A percentile compares a stretch with the other conserved stretches of the same genome.
phyloP scores from a whole-genome alignment of 2,329 filamentous ascomycete species.

The Stachybotrys chartarum region DNA sequence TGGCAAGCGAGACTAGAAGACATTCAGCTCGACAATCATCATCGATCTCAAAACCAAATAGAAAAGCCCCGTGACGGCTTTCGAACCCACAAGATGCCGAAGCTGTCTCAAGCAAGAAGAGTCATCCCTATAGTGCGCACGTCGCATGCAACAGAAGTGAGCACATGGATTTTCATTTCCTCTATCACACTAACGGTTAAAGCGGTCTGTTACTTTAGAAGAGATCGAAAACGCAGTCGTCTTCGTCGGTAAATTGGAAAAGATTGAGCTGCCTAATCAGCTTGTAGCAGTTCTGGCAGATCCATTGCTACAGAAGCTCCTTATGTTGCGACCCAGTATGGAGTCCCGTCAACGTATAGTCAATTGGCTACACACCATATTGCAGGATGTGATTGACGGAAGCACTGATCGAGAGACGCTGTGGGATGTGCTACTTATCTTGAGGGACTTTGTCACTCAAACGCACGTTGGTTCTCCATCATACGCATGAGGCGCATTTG shows the following conservation, averaged over 20 bases:
- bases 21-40: conserved; percentile 54
- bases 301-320: conserved; percentile 69
- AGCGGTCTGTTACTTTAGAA: conserved; percentile 62
- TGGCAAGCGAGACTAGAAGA: conserved; percentile 64
- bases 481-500: too few species aligned
- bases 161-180: conserved; percentile 7
- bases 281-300: conserved; percentile 70
- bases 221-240: conserved; percentile 66
- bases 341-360: conserved; percentile 44
- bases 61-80: conserved; percentile 43
- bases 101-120: conserved; percentile 20
- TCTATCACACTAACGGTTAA: conserved; percentile 4
- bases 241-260: conserved; percentile 68
- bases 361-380: conserved; percentile 51
- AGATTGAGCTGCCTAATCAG: conserved; percentile 75
- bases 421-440: conserved; percentile 45
- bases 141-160: conserved; percentile 60
- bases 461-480: too few species aligned
- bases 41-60: conserved; percentile 33
- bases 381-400: conserved; percentile 48
- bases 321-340: conserved; percentile 54
- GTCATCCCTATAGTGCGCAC: conserved; percentile 66
- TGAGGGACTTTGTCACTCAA: conserved; percentile 47
- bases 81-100: conserved; percentile 47
- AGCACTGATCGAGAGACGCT: conserved; percentile 41